Evolutionary conservation across 2,329 filamentous ascomycete species (phyloP), one percentile per base, ranked within the genome.

Genomic region (Colletotrichum sp.): DNA sequence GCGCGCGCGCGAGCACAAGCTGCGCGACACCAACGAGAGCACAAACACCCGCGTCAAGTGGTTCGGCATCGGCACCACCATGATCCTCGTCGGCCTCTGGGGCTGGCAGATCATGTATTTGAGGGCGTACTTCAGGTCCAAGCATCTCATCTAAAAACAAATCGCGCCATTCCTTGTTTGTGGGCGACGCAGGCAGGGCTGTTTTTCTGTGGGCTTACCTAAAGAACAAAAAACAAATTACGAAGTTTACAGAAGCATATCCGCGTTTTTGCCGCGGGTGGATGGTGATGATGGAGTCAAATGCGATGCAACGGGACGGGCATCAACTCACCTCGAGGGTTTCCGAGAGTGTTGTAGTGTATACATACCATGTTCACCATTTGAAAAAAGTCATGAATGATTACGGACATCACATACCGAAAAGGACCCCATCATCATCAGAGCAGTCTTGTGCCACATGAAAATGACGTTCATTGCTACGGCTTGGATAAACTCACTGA

Each of bases 1-100:
- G 81, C 92, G 97, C 79, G 81, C 86, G 52, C 92, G 97, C 81
- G 97, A 99, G 90, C 96, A 98, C 91, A 98, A 95, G 89, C 91
- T 99, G 81, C 91, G 97, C 84, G 96, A 99, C 88, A 99, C 97
- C 80, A 99, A 99, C 86, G 97, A 99, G 93, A 98, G 96, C 90
- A 99, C 97, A 79, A 99, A 99, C 88, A 97, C 94, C 87, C 92
- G 97, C 75, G 97, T 99, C 82, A 99, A 98, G 90, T 98, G 95
- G 96, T 99, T 99, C 86, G 96, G 96, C 65, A 93, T 98, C 84
- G 92, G 93, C 79, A 98, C 96, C 32, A 98, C 98, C 88, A 94
- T 95, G 77, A 93, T 98, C 89, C 88, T 99, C 80, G 89, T 98
- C 79, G 95, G 92, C 38, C 89, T 99, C 80, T 98, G 97, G 85